phyloP scores from a whole-genome alignment of 768 basidiomycete species.

The Boletus tylopilopsis region DNA sequence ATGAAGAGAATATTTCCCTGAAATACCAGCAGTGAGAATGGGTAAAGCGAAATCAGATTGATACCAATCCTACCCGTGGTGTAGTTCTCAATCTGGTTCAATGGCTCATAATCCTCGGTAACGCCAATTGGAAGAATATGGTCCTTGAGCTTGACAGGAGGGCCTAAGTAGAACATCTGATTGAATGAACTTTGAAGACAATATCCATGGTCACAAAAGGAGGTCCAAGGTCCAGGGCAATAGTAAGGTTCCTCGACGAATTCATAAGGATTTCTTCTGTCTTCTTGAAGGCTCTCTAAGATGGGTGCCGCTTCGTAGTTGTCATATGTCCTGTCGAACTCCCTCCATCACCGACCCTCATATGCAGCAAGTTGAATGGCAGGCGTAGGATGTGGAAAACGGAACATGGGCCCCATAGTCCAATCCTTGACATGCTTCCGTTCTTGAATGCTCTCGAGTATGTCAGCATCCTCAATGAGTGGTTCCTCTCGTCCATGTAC shows the following conservation, averaged over 20 bases:
- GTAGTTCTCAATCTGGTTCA: too few relatives aligned
- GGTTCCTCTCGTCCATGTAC: neutral
- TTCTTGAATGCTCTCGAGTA: too few relatives aligned
- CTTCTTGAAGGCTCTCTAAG: neutral
- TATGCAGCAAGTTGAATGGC: neutral
- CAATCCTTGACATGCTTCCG: neutral
- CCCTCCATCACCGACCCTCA: neutral
- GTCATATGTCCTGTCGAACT: neutral
- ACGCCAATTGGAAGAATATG: too few relatives aligned
- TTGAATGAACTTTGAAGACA: neutral
- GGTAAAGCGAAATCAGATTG: too few relatives aligned
- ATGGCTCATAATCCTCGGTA: too few relatives aligned
- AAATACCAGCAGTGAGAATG: too few relatives aligned
- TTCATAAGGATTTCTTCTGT: conserved; percentile 3
- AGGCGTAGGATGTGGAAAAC: neutral
- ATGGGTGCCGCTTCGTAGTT: neutral
- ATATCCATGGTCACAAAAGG: conserved; percentile 8
- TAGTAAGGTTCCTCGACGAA: conserved; percentile 1
- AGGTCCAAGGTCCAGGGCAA: neutral
- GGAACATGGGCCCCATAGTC: neutral
- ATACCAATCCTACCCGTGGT: too few relatives aligned
- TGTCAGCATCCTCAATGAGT: too few relatives aligned
- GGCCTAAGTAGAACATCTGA: conserved; percentile 10
- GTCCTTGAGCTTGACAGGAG: neutral
- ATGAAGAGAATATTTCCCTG: too few relatives aligned